Evolutionary conservation across 306 rosid species (phyloP).

Genomic region (Lathyrus oleraceus): DNA sequence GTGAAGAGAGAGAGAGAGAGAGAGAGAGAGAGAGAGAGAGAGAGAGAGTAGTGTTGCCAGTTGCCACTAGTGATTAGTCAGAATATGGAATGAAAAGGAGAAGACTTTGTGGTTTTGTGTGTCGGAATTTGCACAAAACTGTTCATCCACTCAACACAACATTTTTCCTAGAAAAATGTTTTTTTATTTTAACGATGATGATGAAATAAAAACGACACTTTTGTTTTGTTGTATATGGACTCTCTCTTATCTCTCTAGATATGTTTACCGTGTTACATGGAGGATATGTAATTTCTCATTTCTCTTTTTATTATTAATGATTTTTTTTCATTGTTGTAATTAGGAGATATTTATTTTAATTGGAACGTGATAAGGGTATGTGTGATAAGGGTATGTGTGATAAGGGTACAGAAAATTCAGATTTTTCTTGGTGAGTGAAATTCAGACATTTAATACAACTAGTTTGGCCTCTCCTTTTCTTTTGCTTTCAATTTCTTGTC

Average conservation of each 20-base stretch:
- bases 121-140: constrained; percentile 9
- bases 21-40: constrained; percentile 13
- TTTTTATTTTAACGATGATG: neutral
- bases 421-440: no score
- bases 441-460: no score
- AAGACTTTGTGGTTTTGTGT: constrained; percentile 25
- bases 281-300: neutral
- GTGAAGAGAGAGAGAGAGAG: neutral
- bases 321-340: no score
- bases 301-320: neutral
- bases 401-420: no score
- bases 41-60: neutral
- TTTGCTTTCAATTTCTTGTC: no score
- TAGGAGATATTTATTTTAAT: no score
- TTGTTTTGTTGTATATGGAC: neutral
- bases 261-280: neutral
- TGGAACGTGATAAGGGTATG: no score
- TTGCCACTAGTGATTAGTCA: neutral
- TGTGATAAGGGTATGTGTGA: no score
- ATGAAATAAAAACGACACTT: neutral
- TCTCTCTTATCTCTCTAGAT: neutral
- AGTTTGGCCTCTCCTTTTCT: no score
- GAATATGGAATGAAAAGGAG: constrained; percentile 7
- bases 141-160: constrained; percentile 2
- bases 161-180: neutral